These are phyloP conservation scores for Ceratobasidium theobromae DNA, from an alignment of 1,284 basidiomycete genomes.

Conservation along the genomic window DNA sequence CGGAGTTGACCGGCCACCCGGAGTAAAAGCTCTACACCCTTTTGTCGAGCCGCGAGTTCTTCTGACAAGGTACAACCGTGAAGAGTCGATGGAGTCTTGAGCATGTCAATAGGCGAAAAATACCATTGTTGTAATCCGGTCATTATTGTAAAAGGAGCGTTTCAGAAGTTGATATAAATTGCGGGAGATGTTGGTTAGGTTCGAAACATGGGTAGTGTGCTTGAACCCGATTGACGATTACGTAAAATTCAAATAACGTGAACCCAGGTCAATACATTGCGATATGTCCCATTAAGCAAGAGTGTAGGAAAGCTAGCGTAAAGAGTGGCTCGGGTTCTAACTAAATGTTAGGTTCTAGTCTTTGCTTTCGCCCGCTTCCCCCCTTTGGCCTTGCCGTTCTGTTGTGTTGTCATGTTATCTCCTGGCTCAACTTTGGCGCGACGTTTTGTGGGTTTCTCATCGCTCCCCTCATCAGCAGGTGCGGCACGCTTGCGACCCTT, in stretches of 20 bases:
- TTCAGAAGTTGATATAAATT: not conserved
- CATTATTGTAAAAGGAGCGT: not conserved
- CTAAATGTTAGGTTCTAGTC: not conserved
- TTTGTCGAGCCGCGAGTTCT: conserved; percentile 27
- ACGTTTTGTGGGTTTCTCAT: conserved; percentile 38
- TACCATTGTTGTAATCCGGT: conserved; percentile 27
- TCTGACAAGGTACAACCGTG: conserved; percentile 25
- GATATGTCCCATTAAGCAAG: not conserved
- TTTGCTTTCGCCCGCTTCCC: conserved; percentile 14
- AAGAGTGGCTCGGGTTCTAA: too few species aligned
- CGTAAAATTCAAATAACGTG: conserved; percentile 6
- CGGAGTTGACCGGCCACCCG: conserved; percentile 26
- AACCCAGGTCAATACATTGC: not conserved
- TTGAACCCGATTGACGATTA: not conserved
- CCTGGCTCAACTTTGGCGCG: conserved; percentile 1
- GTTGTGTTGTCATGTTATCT: not conserved
- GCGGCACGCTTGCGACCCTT: conserved; percentile 53
- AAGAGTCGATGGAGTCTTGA: conserved; percentile 21
- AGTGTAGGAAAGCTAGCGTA: too few species aligned
- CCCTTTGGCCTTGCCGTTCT: conserved; percentile 6
- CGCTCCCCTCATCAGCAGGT: conserved; percentile 43
- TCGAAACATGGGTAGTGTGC: not conserved
- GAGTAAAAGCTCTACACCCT: conserved; percentile 26
- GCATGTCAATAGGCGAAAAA: conserved; percentile 28
- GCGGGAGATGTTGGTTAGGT: not conserved